Evolutionary conservation across 2,329 filamentous ascomycete species (phyloP), one percentile per base, ranked within the genome.

Genomic region (Fusarium nygamai): DNA sequence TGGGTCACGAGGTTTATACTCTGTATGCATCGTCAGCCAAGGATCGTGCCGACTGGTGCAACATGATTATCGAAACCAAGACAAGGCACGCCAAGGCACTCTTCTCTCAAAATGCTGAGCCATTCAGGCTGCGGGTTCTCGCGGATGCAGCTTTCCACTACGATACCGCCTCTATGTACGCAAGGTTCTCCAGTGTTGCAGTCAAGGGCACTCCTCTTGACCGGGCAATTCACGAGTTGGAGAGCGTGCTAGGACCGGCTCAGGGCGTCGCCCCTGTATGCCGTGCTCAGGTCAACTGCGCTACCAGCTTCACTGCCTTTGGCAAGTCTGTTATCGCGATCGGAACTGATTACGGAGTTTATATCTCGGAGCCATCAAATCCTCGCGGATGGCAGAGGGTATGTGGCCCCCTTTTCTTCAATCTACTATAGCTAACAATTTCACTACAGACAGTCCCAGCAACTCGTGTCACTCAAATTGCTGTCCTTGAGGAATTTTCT

Each of bases 291-390:
- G 95, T 99, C 74, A 96, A 99, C 80, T 99, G 96, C 81, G 94
- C 96, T 2, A 96, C 96, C 6, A 93, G 94, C 1, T 99, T 99
- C 83, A 92, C 91, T 34, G 93, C 93, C 1, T 93, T 92, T 80
- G 94, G 94, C 34, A 96, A 93, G 81, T 90, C 93, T 53, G 94
- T 98, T 88, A 92, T 98, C 76, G 96, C 96, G 17, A 93, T 99
- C 64, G 96, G 97, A 48, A 99, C 96, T 4, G 96, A 99, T 80
- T 95, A 93, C 82, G 96, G 96, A 38, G 94, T 99, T 8, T 99
- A 91, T 81, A 93, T 97, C 54, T 93, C 96, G 8, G 94, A 98
- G 75, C 92, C 94, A 60, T 91, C 93, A 59, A 96, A 98, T 80
- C 94, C 96, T 66, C 91, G 97, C 78, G 95, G 94, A 19, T 99